A percentile compares a stretch with the other conserved stretches of the same genome.
Conservation (phyloP, 805 yeast genomes). For the Hanseniaspora singularis region DNA sequence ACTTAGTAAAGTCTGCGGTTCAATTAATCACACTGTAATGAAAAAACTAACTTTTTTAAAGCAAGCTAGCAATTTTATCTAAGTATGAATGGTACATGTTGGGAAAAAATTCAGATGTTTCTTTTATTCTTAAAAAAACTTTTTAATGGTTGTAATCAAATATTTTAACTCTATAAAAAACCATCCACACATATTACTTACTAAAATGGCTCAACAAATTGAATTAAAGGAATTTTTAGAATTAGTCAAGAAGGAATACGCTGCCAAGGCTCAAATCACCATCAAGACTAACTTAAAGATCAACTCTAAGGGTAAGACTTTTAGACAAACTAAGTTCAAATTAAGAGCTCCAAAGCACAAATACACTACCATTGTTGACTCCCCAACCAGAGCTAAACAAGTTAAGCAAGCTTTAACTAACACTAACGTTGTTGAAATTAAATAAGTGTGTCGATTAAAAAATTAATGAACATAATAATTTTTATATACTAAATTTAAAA, state of each 20-base stretch:
- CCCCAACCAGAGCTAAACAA: constrained; percentile 94
- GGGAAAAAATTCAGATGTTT: no score
- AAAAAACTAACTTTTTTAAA: no score
- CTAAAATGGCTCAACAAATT: constrained; percentile 49
- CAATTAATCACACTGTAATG: no score
- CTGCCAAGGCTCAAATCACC: constrained; percentile 85
- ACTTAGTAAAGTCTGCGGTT: no score
- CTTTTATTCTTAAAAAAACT: no score
- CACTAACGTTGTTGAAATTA: constrained; percentile 50
- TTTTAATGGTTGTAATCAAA: no score
- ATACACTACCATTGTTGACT: constrained; percentile 92
- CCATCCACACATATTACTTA: constrained; percentile 13
- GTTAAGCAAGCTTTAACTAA: constrained; percentile 96
- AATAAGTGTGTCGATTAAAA: constrained; percentile 17
- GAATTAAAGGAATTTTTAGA: constrained; percentile 96
- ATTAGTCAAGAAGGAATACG: constrained; percentile 68
- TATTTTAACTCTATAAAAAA: no score
- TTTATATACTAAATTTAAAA: constrained; percentile 12
- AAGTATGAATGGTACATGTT: no score
- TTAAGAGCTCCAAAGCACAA: constrained; percentile 90
- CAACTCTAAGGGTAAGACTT: constrained; percentile 68
- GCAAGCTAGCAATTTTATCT: no score
- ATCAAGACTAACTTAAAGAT: constrained; percentile 85
- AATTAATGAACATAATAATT: neutral
- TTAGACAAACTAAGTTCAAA: constrained; percentile 97